Conservation (phyloP, 2,329 filamentous ascomycete genomes). For the Reticulascus tulasneorum region DNA sequence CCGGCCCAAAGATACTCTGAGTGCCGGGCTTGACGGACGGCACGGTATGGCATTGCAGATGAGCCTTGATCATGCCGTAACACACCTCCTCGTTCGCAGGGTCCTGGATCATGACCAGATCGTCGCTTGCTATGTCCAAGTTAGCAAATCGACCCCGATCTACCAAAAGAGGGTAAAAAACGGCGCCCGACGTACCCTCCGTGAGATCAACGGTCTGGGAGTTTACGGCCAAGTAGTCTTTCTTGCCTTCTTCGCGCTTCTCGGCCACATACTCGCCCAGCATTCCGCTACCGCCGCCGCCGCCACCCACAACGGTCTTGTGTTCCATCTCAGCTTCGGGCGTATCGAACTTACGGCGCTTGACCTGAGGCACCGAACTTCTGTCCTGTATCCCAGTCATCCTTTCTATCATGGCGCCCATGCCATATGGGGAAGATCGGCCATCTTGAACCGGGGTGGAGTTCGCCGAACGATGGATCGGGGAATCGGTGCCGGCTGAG, state of each 20-base stretch:
- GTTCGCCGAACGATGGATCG: slow-evolving; percentile 25
- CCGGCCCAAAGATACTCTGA: slow-evolving; percentile 52
- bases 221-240: slow-evolving; percentile 18
- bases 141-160: too few relatives aligned
- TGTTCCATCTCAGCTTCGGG: slow-evolving; percentile 37
- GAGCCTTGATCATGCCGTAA: slow-evolving; percentile 71
- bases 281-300: slow-evolving; percentile 48
- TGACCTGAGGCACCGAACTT: slow-evolving; percentile 51
- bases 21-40: slow-evolving; percentile 65
- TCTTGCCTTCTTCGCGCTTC: slow-evolving; percentile 41
- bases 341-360: slow-evolving; percentile 57
- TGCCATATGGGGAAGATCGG: slow-evolving; percentile 29
- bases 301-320: slow-evolving; percentile 34
- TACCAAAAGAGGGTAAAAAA: slow-evolving; percentile 10
- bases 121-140: slow-evolving; percentile 45
- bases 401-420: slow-evolving; percentile 65
- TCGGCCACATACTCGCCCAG: slow-evolving; percentile 66
- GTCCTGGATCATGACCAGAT: slow-evolving; percentile 54
- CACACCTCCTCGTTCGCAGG: slow-evolving; percentile 69
- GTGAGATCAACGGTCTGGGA: slow-evolving; percentile 56
- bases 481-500: slow-evolving; percentile 22
- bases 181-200: slow-evolving; percentile 32
- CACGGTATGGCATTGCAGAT: slow-evolving; percentile 62
- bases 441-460: slow-evolving; percentile 24
- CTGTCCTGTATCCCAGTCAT: slow-evolving; percentile 73